Conservation (phyloP, 2,329 filamentous ascomycete species). For the Hypoxylon sp. region DNA sequence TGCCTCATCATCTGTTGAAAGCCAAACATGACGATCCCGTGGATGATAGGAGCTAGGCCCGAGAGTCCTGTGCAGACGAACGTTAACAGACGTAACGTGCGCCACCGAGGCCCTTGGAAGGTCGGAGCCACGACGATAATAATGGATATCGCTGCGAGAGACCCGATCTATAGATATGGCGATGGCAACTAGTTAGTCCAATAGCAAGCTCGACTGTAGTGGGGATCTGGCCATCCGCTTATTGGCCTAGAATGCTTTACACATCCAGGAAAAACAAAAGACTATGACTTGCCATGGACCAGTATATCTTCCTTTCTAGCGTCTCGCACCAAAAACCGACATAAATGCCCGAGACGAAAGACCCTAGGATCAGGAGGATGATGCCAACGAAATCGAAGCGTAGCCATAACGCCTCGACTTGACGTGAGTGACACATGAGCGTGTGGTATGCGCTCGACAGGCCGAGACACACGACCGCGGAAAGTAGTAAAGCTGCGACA, state of each 20-base stretch:
- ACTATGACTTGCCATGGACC: constrained; percentile 68
- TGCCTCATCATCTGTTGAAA: constrained; percentile 58
- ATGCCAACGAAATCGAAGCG: constrained; percentile 79
- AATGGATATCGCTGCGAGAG: constrained; percentile 54
- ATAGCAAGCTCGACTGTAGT: not conserved
- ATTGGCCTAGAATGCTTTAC: not conserved
- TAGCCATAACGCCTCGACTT: constrained; percentile 73
- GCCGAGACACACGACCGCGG: constrained; percentile 65
- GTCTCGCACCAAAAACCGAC: constrained; percentile 72
- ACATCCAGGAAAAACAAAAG: not conserved
- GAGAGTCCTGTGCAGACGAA: constrained; percentile 59
- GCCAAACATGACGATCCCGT: constrained; percentile 57
- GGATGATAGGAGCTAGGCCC: constrained; percentile 58
- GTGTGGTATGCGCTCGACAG: constrained; percentile 75
- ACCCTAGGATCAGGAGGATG: constrained; percentile 76
- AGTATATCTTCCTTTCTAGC: constrained; percentile 69
- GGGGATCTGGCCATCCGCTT: not conserved
- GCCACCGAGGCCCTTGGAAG: constrained; percentile 56
- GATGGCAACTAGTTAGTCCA: constrained; percentile 14
- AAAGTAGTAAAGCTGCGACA: constrained; percentile 70
- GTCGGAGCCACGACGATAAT: constrained; percentile 56
- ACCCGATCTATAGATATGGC: constrained; percentile 52
- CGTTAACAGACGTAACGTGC: constrained; percentile 55
- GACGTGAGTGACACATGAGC: constrained; percentile 75
- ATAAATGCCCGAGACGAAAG: constrained; percentile 75